Percentiles rank a stretch among this genome's conserved stretches.
phyloP scores from a whole-genome alignment of 805 yeast genomes.

The Barnettozyma californica region DNA sequence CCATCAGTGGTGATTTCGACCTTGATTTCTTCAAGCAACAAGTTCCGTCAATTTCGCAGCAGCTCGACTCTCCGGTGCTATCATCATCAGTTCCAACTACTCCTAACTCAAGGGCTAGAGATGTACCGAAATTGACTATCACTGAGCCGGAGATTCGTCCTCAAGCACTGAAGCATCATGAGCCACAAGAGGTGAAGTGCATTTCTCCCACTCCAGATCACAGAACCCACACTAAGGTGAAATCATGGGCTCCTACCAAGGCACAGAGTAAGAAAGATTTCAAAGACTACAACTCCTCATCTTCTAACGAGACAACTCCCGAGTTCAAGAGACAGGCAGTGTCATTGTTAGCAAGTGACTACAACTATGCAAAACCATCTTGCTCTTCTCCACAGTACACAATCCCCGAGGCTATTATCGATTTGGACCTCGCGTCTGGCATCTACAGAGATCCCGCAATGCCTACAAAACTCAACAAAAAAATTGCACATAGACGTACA shows the following conservation, averaged over 20 bases:
- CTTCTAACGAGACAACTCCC: slow-evolving; percentile 25
- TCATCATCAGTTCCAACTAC: slow-evolving; percentile 1
- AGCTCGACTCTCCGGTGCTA: slow-evolving; percentile 5
- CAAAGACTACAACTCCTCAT: slow-evolving; percentile 9
- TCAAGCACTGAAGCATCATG: no score
- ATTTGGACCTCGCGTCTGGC: slow-evolving; percentile 48
- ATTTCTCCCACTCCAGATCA: slow-evolving; percentile 19
- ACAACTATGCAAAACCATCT: background rate
- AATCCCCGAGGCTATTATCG: slow-evolving; percentile 52
- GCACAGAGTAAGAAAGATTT: background rate
- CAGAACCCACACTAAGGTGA: slow-evolving; percentile 29
- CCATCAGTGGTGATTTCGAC: slow-evolving; percentile 84
- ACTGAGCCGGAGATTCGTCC: slow-evolving; percentile 9
- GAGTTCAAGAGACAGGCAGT: slow-evolving; percentile 16
- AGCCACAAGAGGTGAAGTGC: background rate
- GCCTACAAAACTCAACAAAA: slow-evolving; percentile 17
- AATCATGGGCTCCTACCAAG: slow-evolving; percentile 33
- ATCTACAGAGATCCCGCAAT: slow-evolving; percentile 27
- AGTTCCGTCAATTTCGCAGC: slow-evolving; percentile 15
- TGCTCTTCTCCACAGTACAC: slow-evolving; percentile 14
- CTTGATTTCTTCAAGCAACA: slow-evolving; percentile 20
- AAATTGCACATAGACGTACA: slow-evolving; percentile 41
- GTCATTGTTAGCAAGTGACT: background rate
- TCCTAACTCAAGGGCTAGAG: background rate
- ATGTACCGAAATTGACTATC: slow-evolving; percentile 11